These are phyloP conservation scores for Schwanniomyces yamadae DNA, from an alignment of 805 yeast species.

Conservation along the genomic window DNA sequence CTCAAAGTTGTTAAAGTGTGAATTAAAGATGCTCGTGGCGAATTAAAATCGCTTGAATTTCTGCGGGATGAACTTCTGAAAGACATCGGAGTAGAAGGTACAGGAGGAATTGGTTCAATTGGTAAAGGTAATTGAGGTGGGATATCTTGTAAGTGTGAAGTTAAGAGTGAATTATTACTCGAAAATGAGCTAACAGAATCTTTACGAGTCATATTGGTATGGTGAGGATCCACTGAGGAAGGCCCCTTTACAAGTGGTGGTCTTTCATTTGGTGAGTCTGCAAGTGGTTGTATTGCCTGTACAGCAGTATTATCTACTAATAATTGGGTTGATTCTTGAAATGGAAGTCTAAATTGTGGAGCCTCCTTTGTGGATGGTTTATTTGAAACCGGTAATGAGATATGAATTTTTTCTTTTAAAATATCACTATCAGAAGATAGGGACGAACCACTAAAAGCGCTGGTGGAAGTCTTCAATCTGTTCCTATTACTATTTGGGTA, in stretches of 20 bases:
- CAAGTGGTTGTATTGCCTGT: constrained; percentile 2
- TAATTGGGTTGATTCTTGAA: constrained; percentile 46
- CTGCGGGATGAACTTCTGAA: constrained; percentile 36
- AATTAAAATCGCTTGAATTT: constrained; percentile 34
- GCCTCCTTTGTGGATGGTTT: constrained; percentile 27
- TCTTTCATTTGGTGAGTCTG: constrained; percentile 1
- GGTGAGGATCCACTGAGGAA: constrained; percentile 27
- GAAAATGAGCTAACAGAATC: constrained; percentile 23
- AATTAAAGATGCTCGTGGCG: constrained; percentile 41
- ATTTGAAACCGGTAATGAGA: constrained; percentile 22
- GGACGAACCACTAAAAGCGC: constrained; percentile 11
- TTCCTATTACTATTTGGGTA: constrained; percentile 5
- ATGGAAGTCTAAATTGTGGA: constrained; percentile 68
- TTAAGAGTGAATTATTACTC: constrained; percentile 24
- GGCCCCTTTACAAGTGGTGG: constrained; percentile 7
- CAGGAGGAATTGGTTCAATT: constrained; percentile 46
- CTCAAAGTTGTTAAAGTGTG: constrained; percentile 41
- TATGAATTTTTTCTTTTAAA: constrained; percentile 11
- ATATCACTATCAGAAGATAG: constrained; percentile 10
- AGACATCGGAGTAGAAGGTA: constrained; percentile 35
- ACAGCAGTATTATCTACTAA: constrained; percentile 1
- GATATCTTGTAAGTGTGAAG: constrained; percentile 37
- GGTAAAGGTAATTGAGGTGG: constrained; percentile 64
- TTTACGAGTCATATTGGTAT: constrained; percentile 11
- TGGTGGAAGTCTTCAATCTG: constrained; percentile 12